A percentile compares a stretch with the other conserved stretches of the same genome.
Evolutionary conservation across 2,329 filamentous ascomycete genomes (phyloP).

Genomic region (Ustulina deusta): DNA sequence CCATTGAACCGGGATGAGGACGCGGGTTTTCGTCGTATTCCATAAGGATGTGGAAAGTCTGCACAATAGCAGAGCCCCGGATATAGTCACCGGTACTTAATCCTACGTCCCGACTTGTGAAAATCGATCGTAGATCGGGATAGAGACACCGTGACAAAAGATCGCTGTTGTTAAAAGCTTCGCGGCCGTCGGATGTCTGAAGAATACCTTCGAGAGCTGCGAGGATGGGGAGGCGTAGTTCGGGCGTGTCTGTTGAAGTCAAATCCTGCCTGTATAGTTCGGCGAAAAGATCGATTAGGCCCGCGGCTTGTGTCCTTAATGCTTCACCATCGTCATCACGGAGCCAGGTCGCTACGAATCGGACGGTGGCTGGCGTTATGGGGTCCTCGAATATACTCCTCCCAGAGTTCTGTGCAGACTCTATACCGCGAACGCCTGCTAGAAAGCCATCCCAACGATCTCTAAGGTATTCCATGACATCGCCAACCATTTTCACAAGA

Average conservation of each 20-base stretch:
- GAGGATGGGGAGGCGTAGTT: conserved; percentile 69
- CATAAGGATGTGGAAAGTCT: conserved; percentile 31
- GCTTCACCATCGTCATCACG: conserved; percentile 74
- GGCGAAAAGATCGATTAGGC: conserved; percentile 72
- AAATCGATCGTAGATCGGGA: conserved; percentile 34
- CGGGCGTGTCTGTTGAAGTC: conserved; percentile 50
- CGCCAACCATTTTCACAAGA: conserved; percentile 68
- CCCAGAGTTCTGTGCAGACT: conserved; percentile 65
- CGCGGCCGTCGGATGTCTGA: conserved; percentile 58
- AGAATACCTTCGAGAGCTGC: conserved; percentile 70
- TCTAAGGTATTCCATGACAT: conserved; percentile 75
- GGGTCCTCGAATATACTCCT: conserved; percentile 67
- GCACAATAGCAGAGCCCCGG: conserved; percentile 36
- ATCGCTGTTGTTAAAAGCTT: conserved; percentile 33
- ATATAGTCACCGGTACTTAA: conserved; percentile 34
- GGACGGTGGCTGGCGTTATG: conserved; percentile 68
- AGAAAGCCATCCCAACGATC: conserved; percentile 73
- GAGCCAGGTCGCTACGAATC: conserved; percentile 73
- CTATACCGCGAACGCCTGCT: conserved; percentile 55
- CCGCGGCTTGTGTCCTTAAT: conserved; percentile 67
- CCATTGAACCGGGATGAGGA: conserved; percentile 7
- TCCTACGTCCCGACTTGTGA: conserved; percentile 8
- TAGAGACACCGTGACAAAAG: conserved; percentile 29
- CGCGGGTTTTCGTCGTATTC: conserved; percentile 26
- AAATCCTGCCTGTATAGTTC: conserved; percentile 64